A percentile compares a stretch with the other conserved stretches of the same genome.
phyloP scores from a whole-genome alignment of 2,329 filamentous ascomycete genomes.

The Penicillium sp. region DNA sequence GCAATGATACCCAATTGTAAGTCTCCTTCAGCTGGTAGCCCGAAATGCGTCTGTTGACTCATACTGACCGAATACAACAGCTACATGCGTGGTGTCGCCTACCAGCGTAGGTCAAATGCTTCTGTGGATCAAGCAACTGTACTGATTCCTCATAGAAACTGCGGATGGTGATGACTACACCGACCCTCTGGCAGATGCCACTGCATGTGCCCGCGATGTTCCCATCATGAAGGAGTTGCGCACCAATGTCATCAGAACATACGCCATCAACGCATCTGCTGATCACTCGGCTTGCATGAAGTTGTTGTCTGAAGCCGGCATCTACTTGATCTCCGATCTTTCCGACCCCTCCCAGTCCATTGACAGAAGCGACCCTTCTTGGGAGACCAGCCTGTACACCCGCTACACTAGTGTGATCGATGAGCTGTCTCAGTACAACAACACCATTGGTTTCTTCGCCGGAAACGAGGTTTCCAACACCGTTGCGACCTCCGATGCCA shows the following conservation, averaged over 20 bases:
- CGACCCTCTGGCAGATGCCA: constrained; percentile 75
- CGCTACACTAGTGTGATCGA: constrained; percentile 84
- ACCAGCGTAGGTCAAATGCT: constrained; percentile 62
- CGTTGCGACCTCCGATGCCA: constrained; percentile 79
- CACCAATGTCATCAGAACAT: constrained; percentile 91
- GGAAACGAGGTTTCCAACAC: constrained; percentile 94
- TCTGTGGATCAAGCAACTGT: not conserved
- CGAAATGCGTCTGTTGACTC: not conserved
- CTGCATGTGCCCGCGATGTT: constrained; percentile 76
- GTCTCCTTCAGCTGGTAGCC: constrained; percentile 17
- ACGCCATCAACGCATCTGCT: constrained; percentile 76
- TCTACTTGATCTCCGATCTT: constrained; percentile 91
- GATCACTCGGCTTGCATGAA: constrained; percentile 83
- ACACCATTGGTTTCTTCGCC: constrained; percentile 93
- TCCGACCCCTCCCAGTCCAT: constrained; percentile 78
- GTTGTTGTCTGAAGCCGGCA: constrained; percentile 75
- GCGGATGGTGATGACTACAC: constrained; percentile 60
- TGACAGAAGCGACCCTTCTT: constrained; percentile 73
- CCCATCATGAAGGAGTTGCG: constrained; percentile 73
- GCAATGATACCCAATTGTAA: constrained; percentile 70
- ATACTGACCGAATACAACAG: constrained; percentile 46
- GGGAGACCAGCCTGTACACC: constrained; percentile 72
- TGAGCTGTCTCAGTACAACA: constrained; percentile 74
- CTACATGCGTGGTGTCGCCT: constrained; percentile 88
- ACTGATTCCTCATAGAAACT: constrained; percentile 45